phyloP scores from a whole-genome alignment of 2,329 filamentous ascomycete species.

The Teratosphaeria pseudoeucalypti region DNA sequence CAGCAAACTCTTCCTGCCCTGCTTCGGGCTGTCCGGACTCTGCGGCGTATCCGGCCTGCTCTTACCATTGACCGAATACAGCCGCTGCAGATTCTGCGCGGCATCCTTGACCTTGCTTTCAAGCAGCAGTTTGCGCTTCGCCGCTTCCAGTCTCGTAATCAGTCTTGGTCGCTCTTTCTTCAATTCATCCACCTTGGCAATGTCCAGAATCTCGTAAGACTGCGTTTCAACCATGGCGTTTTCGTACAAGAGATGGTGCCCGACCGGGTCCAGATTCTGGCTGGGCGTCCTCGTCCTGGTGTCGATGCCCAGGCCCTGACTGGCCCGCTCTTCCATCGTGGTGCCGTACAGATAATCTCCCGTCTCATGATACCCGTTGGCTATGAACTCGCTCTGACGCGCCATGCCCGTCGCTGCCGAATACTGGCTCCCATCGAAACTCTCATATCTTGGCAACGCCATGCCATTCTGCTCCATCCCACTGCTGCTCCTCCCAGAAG shows the following conservation, averaged over 20 bases:
- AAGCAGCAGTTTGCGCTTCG: constrained; percentile 71
- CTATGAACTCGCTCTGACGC: not conserved
- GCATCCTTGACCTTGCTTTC: constrained; percentile 94
- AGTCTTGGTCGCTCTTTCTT: constrained; percentile 77
- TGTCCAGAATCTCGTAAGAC: constrained; percentile 72
- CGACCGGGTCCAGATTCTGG: constrained; percentile 46
- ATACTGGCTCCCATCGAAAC: constrained; percentile 20
- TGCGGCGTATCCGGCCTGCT: constrained; percentile 34
- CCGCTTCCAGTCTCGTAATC: constrained; percentile 66
- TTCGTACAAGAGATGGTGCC: constrained; percentile 85
- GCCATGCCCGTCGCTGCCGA: constrained; percentile 6
- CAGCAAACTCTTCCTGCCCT: constrained; percentile 40
- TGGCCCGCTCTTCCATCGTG: constrained; percentile 13
- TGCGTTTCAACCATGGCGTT: constrained; percentile 85
- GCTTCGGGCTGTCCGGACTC: constrained; percentile 38
- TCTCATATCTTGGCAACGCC: constrained; percentile 16
- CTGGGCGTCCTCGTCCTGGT: constrained; percentile 15
- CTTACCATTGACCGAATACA: constrained; percentile 56
- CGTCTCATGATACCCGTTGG: constrained; percentile 6
- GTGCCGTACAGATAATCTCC: constrained; percentile 17
- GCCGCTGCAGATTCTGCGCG: constrained; percentile 69
- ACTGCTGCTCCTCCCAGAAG: constrained; percentile 10
- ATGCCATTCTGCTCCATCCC: not conserved
- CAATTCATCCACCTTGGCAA: constrained; percentile 81
- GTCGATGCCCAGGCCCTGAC: constrained; percentile 20